Evolutionary conservation across 495 filamentous ascomycete genomes (phyloP).

Genomic region (Bacidia rubella): DNA sequence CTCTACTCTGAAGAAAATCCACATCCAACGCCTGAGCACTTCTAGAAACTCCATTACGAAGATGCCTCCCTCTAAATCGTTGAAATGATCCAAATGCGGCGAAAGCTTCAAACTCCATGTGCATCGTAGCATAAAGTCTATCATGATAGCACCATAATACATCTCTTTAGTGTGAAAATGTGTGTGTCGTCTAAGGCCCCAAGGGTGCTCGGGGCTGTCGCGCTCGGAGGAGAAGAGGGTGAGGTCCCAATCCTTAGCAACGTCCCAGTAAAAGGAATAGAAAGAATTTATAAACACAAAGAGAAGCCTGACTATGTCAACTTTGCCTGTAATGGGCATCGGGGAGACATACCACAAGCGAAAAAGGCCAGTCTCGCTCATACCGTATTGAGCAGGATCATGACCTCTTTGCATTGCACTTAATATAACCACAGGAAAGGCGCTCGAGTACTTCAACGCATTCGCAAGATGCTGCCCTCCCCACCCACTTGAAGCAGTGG

Average conservation of each 20-base stretch:
- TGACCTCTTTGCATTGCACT: conserved; percentile 59
- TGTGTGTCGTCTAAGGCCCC: conserved; percentile 59
- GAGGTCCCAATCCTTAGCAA: conserved; percentile 92
- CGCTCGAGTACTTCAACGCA: conserved; percentile 79
- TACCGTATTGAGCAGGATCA: conserved; percentile 37
- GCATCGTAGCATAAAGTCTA: conserved; percentile 71
- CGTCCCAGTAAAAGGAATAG: conserved; percentile 98
- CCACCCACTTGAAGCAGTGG: conserved; percentile 33
- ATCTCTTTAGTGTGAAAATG: conserved; percentile 52
- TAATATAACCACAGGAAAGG: conserved; percentile 82
- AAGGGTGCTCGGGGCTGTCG: conserved; percentile 50
- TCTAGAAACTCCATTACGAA: conserved; percentile 82
- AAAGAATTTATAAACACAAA: conserved; percentile 65
- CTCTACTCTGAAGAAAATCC: conserved; percentile 92
- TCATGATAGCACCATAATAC: conserved; percentile 70
- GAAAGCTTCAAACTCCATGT: conserved; percentile 81
- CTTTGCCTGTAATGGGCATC: not conserved
- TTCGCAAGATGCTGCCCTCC: conserved; percentile 82
- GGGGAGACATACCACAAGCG: conserved; percentile 36
- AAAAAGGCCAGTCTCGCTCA: conserved; percentile 43
- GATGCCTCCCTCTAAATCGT: conserved; percentile 71
- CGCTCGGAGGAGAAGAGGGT: conserved; percentile 55
- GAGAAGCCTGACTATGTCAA: conserved; percentile 31
- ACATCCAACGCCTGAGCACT: conserved; percentile 80
- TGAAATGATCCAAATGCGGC: conserved; percentile 64